Evolutionary conservation across 2,329 filamentous ascomycete genomes (phyloP).

Genomic region (Cyphellophora attinorum): DNA sequence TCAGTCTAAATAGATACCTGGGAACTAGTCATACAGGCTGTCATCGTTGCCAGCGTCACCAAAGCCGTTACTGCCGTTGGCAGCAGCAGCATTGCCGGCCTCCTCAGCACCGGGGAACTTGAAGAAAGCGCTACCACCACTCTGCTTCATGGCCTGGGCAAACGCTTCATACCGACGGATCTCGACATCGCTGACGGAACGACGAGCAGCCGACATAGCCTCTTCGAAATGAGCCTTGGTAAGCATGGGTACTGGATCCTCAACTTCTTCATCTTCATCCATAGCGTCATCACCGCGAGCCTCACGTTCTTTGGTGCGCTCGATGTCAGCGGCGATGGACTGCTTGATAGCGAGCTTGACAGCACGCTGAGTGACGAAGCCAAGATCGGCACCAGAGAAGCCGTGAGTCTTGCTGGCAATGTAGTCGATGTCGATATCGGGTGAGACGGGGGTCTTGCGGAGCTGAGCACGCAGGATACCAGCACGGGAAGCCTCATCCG

Average conservation of each 20-base stretch:
- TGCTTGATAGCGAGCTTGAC: slow-evolving; percentile 99
- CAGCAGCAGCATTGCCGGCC: slow-evolving; percentile 42
- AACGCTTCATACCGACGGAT: slow-evolving; percentile 98
- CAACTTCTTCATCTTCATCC: slow-evolving; percentile 68
- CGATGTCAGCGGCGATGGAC: slow-evolving; percentile 79
- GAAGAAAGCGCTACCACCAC: slow-evolving; percentile 92
- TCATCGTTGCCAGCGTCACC: slow-evolving; percentile 89
- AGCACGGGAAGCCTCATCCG: slow-evolving; percentile 80
- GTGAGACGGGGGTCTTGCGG: slow-evolving; percentile 88
- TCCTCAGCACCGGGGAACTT: slow-evolving; percentile 68
- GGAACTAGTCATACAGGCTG: slow-evolving; percentile 82
- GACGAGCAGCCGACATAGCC: slow-evolving; percentile 89
- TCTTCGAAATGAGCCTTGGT: slow-evolving; percentile 97
- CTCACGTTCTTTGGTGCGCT: slow-evolving; percentile 81
- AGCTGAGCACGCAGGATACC: slow-evolving; percentile 92
- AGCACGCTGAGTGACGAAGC: slow-evolving; percentile 96
- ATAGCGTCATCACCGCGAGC: slow-evolving; percentile 69
- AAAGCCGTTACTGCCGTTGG: slow-evolving; percentile 47
- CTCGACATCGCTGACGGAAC: slow-evolving; percentile 92
- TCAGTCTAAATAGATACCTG: too few relatives aligned
- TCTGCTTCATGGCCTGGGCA: slow-evolving; percentile 98
- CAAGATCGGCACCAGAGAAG: slow-evolving; percentile 98
- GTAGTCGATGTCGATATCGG: slow-evolving; percentile 78
- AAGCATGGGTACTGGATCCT: slow-evolving; percentile 91
- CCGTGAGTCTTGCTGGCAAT: slow-evolving; percentile 97